Base-by-base conservation (phyloP, 2,329 filamentous ascomycete genomes). In the Paraconiothyrium sp. region DNA sequence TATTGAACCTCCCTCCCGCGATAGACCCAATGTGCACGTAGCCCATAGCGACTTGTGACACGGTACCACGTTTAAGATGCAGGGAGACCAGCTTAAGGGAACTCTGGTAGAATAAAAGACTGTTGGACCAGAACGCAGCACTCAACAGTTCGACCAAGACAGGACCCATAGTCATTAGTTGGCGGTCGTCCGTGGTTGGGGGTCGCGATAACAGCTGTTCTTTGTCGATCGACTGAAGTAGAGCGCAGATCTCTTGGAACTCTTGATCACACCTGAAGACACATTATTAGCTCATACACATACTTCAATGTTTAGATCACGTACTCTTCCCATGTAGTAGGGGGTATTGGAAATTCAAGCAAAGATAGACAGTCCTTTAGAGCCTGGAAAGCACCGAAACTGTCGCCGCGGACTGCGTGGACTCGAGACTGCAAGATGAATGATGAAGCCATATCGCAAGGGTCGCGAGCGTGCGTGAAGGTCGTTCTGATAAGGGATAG, bases 401-500 rank as follows among this genome's bases (percentile, higher is more conserved):
- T 88, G 66, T 97, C 88, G 1, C 93, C 93, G 58, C 86, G 85
- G 71, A 94, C 89, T 1, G 91, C 88, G 70, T 89, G 88, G 49
- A 97, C 90, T 54, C 93, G 88, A 6, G 92, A 93, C 74, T 93
- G 89, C 39, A 97, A 82, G 44, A 97, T 90, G 81, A 90, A 96
- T 0, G 92, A 92, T 9, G 92, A 90, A 1, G 92, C 92, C 79
- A 92, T 95, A 77, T 97, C 93, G 6, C 92, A 85, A 0, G 92
- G 81, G 20, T 89, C 89, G 66, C 86, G 89, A 0, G 91, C 92
- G 69, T 91, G 86, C 35, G 81, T 77, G 68, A 95, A 92, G 5
- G 96, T 87, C 2, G 86, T 87, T 24, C 87, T 79, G 13, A 97
- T 85, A n/a, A 94, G 80, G 32, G 84, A 82, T 46, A 89, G 85